Percentiles rank a stretch among this genome's conserved stretches.
phyloP scores from a whole-genome alignment of 805 yeast genomes.

The Pichia californica region DNA sequence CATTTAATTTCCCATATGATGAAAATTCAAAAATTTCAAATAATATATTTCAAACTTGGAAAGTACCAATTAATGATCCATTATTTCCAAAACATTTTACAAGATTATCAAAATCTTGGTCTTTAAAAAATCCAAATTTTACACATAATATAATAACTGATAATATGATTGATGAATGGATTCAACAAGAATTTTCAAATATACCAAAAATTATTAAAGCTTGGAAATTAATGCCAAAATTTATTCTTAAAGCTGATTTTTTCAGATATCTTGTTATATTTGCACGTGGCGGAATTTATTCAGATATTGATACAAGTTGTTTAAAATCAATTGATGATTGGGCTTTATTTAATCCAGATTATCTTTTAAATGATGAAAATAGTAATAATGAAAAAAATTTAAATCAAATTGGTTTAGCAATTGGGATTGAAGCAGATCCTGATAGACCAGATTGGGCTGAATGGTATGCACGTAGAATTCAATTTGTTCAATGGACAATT shows the following conservation, averaged over 20 bases:
- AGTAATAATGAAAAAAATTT: not conserved
- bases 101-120: slow-evolving; percentile 58
- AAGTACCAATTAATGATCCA: slow-evolving; percentile 51
- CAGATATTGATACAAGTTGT: slow-evolving; percentile 82
- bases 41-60: slow-evolving; percentile 94
- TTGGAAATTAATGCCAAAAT: slow-evolving; percentile 68
- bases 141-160: slow-evolving; percentile 74
- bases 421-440: slow-evolving; percentile 96
- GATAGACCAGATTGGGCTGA: slow-evolving; percentile 91
- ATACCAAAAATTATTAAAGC: slow-evolving; percentile 76
- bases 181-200: slow-evolving; percentile 52
- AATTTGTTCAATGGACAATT: slow-evolving; percentile 96
- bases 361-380: not conserved
- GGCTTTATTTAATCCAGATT: slow-evolving; percentile 47
- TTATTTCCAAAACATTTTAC: slow-evolving; percentile 49
- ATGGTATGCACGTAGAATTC: slow-evolving; percentile 90
- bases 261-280: slow-evolving; percentile 80
- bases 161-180: slow-evolving; percentile 43
- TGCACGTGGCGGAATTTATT: slow-evolving; percentile 90
- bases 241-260: slow-evolving; percentile 86
- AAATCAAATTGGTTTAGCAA: slow-evolving; percentile 51
- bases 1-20: slow-evolving; percentile 72
- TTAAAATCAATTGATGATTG: slow-evolving; percentile 69
- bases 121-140: slow-evolving; percentile 49
- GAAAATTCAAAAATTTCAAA: slow-evolving; percentile 59